Base-by-base conservation (phyloP, 2,329 filamentous ascomycete species). In the Grosmannia clavigera region DNA sequence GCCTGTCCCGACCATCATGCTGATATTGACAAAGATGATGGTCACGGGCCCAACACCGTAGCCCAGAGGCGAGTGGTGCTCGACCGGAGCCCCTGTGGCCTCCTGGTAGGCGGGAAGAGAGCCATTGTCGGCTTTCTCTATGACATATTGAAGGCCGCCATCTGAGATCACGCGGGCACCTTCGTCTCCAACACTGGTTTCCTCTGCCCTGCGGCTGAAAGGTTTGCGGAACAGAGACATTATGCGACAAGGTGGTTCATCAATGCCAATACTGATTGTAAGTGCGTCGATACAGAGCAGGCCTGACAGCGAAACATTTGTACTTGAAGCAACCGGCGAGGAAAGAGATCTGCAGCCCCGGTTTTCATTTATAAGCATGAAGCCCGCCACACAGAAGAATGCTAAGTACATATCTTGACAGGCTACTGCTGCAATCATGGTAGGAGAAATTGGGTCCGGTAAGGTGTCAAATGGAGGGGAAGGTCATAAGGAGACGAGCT, bases 1-100 rank as follows among this genome's bases (percentile, higher is more conserved):
- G 6, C 82, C 81, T 0, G 81, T 85, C 0, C 82, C 82, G 55
- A 85, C 76, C 81, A 85, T 85, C 68, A 80, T 80, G 61, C 78
- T 79, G 56, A 85, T 69, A 63, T 85, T 85, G 35, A 85, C 67
- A 60, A 82, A 81, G 22, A 84, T 72, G 25, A 83, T 79, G 0
- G 81, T 81, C 33, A 81, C 65, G 29, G 75, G 75, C 2, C 77
- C 76, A 46, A 85, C 82, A 11, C 77, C 71, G 66, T 84, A 83
- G 1, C 82, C 83, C 25, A 86, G 69, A 0, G 83, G 82, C 5
- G 81, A 84, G 5, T 73, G 67, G 1, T 70, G 72, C 67, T 86
- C 83, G 10, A 86, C 80, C 0, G 83, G 82, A 2, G 83, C 83
- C n/a, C 83, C 83, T 11, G 74, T 75, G 2, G 78, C 81, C 66